Base-by-base conservation (phyloP, 768 basidiomycete genomes). In the Tulasnella sp. region DNA sequence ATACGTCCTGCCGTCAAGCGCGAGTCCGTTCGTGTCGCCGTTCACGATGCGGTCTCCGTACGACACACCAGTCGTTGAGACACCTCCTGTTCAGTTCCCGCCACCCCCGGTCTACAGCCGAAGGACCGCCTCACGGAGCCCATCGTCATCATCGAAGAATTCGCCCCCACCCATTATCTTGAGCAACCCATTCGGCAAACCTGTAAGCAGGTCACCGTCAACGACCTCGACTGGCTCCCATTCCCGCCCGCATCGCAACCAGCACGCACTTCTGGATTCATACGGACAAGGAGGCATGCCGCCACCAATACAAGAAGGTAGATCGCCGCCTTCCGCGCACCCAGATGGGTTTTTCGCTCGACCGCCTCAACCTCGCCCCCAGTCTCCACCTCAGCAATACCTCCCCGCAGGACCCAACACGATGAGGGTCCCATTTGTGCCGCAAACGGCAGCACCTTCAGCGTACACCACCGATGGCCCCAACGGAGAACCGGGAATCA, bases 191-290 rank as follows among this genome's bases (percentile, higher is more conserved):
- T 25, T 27, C 3, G 42, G 42, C 8, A 29, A 29, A 1, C 41
- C 22, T 43, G 15, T 53, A 4, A 38, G 44, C 22, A 43, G 38
- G 4, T 56, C 54, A 24, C 54, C 54, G 17, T 56, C 54, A 9
- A 56, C 54, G 12, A 44, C 29, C 30, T 21, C 34, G 24, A 54
- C 30, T 15, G 30, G 42, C 25, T 54, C 53, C 21, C 53, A 30
- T 25, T 27, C 41, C 42, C 44, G 41, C 21, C 41, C 54, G 22
- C 54, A 24, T 24, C 41, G 44, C 10, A 43, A 56, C 15, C 54
- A 56, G 30, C 54, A 56, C 25, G 54, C 54, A 7, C 29, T 56
- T 19, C n/a, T 56, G 43, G 54, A 56, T 19, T 56, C 54, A 3
- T 56, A 56, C 29, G 19, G 25, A 21, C 45, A 48, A 21, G 54